phyloP scores from a whole-genome alignment of 306 rosid genomes.

The Trifolium dubium region DNA sequence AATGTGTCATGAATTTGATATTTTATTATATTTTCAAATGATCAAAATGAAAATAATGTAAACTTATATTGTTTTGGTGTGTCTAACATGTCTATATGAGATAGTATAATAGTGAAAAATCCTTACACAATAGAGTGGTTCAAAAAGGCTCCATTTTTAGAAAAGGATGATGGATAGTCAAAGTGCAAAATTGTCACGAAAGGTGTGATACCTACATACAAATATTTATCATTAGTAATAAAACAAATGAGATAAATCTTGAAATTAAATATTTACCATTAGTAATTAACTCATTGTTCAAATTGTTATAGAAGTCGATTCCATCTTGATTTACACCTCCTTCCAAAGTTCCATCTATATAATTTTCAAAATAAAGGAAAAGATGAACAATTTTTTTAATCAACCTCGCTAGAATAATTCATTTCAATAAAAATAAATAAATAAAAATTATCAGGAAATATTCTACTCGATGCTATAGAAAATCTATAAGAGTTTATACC shows the following conservation, averaged over 20 bases:
- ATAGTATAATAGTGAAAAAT: background rate
- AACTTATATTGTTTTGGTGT: background rate
- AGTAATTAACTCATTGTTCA: conserved; percentile 15
- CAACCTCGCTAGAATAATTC: background rate
- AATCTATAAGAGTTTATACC: conserved; percentile 43
- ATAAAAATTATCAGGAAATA: conserved; percentile 36
- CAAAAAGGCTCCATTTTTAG: background rate
- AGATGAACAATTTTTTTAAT: background rate
- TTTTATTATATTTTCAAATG: background rate
- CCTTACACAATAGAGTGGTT: conserved; percentile 41
- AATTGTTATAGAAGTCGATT: conserved; percentile 42
- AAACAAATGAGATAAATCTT: background rate
- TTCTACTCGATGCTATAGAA: conserved; percentile 47
- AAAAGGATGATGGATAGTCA: conserved; percentile 9
- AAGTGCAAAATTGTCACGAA: conserved; percentile 39
- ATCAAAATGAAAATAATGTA: background rate
- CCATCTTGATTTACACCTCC: conserved; percentile 52
- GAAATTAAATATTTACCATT: background rate
- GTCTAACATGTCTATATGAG: too few relatives aligned
- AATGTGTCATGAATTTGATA: conserved; percentile 40
- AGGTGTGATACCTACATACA: conserved; percentile 35
- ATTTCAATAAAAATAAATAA: background rate
- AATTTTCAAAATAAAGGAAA: background rate
- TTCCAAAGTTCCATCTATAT: conserved; percentile 42
- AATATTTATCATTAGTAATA: background rate